phyloP scores from a whole-genome alignment of 768 basidiomycete species.

The Agaricus subrufescens region DNA sequence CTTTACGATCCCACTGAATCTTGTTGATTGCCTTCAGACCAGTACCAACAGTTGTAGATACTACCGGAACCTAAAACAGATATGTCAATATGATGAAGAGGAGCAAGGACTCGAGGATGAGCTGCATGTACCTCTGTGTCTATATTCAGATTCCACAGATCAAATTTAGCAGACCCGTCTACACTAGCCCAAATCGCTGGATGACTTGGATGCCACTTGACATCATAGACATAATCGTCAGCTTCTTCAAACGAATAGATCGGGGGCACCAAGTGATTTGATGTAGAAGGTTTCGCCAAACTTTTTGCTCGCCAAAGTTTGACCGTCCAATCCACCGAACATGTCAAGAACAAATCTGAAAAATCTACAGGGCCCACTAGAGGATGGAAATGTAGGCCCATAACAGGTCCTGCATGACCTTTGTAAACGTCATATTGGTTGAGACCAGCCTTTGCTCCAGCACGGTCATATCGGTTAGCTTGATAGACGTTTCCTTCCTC shows the following conservation, averaged over 20 bases:
- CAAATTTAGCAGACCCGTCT: constrained; percentile 93
- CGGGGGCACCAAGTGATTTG: constrained; percentile 57
- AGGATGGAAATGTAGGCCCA: constrained; percentile 94
- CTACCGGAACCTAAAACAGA: constrained; percentile 71
- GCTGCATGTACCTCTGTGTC: constrained; percentile 80
- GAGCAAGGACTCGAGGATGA: background rate
- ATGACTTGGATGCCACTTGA: constrained; percentile 95
- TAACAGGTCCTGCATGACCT: constrained; percentile 90
- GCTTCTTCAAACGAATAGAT: constrained; percentile 96
- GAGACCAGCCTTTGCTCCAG: constrained; percentile 93
- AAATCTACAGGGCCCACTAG: constrained; percentile 89
- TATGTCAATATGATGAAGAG: background rate
- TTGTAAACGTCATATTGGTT: constrained; percentile 92
- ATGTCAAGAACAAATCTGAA: constrained; percentile 89
- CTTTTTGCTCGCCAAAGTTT: constrained; percentile 91
- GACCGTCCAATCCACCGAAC: constrained; percentile 97
- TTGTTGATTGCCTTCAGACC: constrained; percentile 86
- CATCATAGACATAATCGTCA: constrained; percentile 98
- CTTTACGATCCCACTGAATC: constrained; percentile 90
- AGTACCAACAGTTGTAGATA: constrained; percentile 78
- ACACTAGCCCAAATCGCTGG: constrained; percentile 92
- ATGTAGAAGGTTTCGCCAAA: constrained; percentile 59
- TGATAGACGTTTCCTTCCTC: constrained; percentile 98
- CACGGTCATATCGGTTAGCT: constrained; percentile 94
- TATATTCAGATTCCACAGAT: constrained; percentile 95